Evolutionary conservation across 495 filamentous ascomycete species (phyloP), one percentile per base, ranked within the genome.

Genomic region (Lineolata rhizophorae): DNA sequence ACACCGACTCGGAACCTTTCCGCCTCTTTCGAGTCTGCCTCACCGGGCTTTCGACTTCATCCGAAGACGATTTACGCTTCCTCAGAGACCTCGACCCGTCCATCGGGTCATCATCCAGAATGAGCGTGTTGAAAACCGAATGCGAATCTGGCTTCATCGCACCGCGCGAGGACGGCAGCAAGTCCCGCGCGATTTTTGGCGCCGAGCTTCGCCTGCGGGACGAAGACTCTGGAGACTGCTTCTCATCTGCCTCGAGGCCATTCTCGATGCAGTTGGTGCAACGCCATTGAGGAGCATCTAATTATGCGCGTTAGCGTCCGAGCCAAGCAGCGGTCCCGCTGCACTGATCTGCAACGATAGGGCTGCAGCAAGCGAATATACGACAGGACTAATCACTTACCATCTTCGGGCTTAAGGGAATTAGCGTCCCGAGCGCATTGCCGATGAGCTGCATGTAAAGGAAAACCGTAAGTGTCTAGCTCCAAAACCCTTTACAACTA

Each of bases 391-490:
- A 27, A 33, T 39, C 26, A 54, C 60, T 40, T 61, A 81, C 76
- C 72, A 50, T 77, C 72, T 34, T 65, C 63, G 36, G 70, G 57
- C 30, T 62, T 61, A 43, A 90, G 58, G 26, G 77, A 72, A 33
- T 72, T 70, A 43, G 70, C 70, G 47, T 74, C 69, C 40, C 81
- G 72, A 36, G 84, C 87, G 54, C 85, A 95, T 68, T 94, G 78
- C 45, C 77, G 71, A 62, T 95, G 85, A 36, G 85, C 85, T 82
- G 54, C 51, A 56, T 41, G 45, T 43, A 49, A 46, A 53, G 49
- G 47, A 30, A 38, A 34, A 35, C 30, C 20, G 33, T n/a, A n/a
- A n/a, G n/a, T n/a, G n/a, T n/a, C n/a, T n/a, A n/a, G n/a, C n/a
- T n/a, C n/a, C n/a, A n/a, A n/a, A n/a, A n/a, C n/a, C n/a, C n/a